Conservation (phyloP, 2,329 filamentous ascomycete genomes). For the Cytospora leucostoma region DNA sequence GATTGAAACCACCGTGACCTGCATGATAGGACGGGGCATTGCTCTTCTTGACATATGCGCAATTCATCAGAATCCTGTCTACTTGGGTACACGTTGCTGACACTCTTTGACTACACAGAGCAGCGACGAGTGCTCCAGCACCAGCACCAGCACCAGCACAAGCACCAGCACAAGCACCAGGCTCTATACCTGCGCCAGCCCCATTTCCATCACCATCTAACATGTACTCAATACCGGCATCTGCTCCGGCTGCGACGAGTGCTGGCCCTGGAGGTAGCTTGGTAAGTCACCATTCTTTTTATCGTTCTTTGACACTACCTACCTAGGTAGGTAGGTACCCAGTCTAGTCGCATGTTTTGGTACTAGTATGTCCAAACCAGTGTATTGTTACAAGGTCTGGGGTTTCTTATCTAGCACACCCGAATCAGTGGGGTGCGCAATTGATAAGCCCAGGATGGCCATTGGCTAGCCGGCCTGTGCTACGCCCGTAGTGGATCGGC, state of each 20-base stretch:
- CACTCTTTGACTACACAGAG: constrained; percentile 25
- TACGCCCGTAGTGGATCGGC: not conserved
- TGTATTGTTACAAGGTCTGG: not conserved
- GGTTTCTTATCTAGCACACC: not conserved
- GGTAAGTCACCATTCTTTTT: constrained; percentile 37
- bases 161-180: not conserved
- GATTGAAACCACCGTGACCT: not conserved
- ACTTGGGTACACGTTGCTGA: constrained; percentile 1
- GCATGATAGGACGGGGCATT: too few species aligned
- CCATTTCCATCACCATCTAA: constrained; percentile 20
- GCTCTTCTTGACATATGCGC: too few species aligned
- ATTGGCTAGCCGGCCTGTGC: not conserved
- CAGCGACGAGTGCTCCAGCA: constrained; percentile 29
- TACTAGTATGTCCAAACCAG: too few species aligned
- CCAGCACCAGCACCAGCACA: not conserved
- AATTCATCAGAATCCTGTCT: not conserved
- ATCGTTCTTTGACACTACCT: not conserved
- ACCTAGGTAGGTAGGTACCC: too few species aligned
- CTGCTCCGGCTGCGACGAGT: constrained; percentile 45
- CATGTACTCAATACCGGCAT: constrained; percentile 30
- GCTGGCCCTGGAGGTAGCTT: constrained; percentile 40
- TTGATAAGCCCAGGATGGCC: not conserved
- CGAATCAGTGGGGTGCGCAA: not conserved
- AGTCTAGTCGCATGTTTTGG: too few species aligned
- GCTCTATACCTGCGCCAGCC: not conserved